Evolutionary conservation across 345 rosid species (phyloP).

Genomic region (Eucalyptus curtisii): DNA sequence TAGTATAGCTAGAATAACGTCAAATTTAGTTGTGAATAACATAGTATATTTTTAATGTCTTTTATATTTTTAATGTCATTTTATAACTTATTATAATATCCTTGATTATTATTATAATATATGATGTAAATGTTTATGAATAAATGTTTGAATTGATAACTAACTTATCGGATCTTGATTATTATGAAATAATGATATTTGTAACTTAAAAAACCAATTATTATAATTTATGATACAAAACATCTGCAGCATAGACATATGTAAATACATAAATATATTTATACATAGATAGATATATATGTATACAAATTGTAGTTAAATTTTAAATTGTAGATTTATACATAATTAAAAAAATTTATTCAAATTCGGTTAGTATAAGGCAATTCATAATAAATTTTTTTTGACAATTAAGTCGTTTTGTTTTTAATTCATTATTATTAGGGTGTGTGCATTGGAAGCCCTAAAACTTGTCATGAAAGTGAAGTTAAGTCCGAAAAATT

Average conservation of each 20-base stretch:
- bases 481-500: too few species aligned
- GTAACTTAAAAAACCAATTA: background rate
- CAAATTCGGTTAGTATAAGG: background rate
- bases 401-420: background rate
- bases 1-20: background rate
- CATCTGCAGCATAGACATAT: background rate
- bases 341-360: background rate
- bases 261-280: too few species aligned
- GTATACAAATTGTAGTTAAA: background rate
- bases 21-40: background rate
- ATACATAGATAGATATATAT: too few species aligned
- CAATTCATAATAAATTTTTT: rapidly evolving
- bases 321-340: background rate
- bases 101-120: background rate
- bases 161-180: background rate
- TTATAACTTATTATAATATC: background rate
- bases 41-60: background rate
- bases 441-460: too few species aligned
- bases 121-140: background rate
- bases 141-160: background rate
- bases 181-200: background rate
- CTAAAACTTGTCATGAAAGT: too few species aligned
- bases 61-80: background rate
- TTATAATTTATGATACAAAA: background rate
- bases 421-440: background rate